Evolutionary conservation across 441 rosid species (phyloP).

Genomic region (Kokia cookei): DNA sequence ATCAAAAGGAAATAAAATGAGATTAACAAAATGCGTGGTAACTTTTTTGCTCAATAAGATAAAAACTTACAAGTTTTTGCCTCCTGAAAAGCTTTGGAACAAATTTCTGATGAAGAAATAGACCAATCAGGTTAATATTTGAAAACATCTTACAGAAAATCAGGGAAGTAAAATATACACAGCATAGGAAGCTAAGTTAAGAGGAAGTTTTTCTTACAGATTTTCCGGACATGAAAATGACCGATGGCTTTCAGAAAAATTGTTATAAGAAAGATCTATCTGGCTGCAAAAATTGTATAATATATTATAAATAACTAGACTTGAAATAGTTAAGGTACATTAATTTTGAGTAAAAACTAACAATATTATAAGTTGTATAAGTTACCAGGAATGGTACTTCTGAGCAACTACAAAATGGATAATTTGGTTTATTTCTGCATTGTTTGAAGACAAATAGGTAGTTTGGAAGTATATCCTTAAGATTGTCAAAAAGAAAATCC

Average conservation of each 20-base stretch:
- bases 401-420: background rate
- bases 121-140: background rate
- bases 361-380: background rate
- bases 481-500: background rate
- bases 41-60: background rate
- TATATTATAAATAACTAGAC: background rate
- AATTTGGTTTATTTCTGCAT: background rate
- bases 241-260: constrained; percentile 15
- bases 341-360: background rate
- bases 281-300: constrained; percentile 17
- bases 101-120: constrained; percentile 23
- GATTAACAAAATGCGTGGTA: background rate
- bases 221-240: constrained; percentile 18
- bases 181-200: background rate
- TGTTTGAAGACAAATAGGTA: background rate
- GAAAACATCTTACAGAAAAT: background rate
- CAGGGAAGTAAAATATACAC: background rate
- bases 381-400: background rate
- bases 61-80: constrained; percentile 26
- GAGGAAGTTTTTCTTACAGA: constrained; percentile 17
- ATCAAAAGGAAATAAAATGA: background rate
- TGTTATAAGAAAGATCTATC: constrained; percentile 35
- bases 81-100: constrained; percentile 29
- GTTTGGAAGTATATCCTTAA: background rate
- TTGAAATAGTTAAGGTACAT: background rate